Evolutionary conservation across 257 asterid genomes (phyloP).

Genomic region (Primulina eburnea): DNA sequence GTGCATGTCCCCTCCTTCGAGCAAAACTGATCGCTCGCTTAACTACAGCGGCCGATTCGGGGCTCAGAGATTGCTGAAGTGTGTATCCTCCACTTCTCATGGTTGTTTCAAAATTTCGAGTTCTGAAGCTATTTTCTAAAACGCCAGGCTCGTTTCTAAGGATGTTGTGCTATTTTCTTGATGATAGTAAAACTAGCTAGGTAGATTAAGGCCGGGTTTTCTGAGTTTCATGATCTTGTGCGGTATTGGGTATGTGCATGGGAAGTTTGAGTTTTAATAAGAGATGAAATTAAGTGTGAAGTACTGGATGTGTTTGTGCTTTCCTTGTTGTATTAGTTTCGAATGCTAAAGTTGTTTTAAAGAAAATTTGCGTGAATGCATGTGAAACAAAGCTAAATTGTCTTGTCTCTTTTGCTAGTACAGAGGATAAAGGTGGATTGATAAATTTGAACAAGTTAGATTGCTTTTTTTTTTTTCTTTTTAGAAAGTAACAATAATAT

Average conservation of each 20-base stretch:
- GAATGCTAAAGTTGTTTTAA: slow-evolving; percentile 43
- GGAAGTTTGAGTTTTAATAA: slow-evolving; percentile 38
- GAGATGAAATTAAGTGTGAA: slow-evolving; percentile 21
- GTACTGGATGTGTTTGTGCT: slow-evolving; percentile 55
- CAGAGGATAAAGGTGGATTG: slow-evolving; percentile 50
- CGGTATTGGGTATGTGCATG: not conserved
- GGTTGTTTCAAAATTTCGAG: slow-evolving; percentile 4
- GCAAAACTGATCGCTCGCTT: slow-evolving; percentile 79
- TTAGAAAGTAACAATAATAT: slow-evolving; percentile 34
- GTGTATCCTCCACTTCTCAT: slow-evolving; percentile 93
- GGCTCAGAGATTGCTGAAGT: slow-evolving; percentile 78
- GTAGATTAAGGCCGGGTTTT: not conserved
- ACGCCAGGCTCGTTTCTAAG: not conserved
- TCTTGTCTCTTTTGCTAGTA: slow-evolving; percentile 48
- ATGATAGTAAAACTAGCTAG: not conserved
- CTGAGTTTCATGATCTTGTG: slow-evolving; percentile 24
- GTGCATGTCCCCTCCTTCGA: slow-evolving; percentile 87
- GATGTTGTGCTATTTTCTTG: not conserved
- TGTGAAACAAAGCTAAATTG: slow-evolving; percentile 91
- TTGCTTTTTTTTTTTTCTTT: slow-evolving; percentile 51
- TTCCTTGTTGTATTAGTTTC: slow-evolving; percentile 84
- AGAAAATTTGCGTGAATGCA: slow-evolving; percentile 48
- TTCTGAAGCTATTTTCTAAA: not conserved
- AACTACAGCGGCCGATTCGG: slow-evolving; percentile 64
- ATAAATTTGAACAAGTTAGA: slow-evolving; percentile 54